phyloP scores from a whole-genome alignment of 2,329 filamentous ascomycete genomes.

The Fusarium circinatum region DNA sequence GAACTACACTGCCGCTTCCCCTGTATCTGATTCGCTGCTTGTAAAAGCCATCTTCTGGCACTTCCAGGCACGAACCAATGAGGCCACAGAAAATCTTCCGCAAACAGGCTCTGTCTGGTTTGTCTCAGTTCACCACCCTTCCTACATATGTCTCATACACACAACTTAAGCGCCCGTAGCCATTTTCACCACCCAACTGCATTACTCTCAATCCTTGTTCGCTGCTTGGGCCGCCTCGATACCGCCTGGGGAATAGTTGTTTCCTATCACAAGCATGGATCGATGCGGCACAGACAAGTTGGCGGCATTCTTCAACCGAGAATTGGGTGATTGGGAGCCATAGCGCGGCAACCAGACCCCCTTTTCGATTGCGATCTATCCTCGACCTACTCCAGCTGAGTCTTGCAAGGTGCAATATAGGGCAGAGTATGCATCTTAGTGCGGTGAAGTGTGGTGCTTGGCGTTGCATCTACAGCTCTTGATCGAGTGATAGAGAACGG shows the following conservation, averaged over 20 bases:
- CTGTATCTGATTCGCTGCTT: constrained; percentile 14
- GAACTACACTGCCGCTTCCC: not conserved
- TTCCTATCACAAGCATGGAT: constrained; percentile 1
- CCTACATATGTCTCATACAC: constrained; percentile 4
- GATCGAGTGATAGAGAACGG: constrained; percentile 27
- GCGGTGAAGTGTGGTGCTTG: constrained; percentile 1
- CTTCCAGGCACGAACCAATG: constrained; percentile 13
- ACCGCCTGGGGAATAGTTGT: not conserved
- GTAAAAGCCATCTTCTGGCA: not conserved
- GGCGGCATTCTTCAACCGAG: constrained; percentile 22
- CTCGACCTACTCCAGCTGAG: constrained; percentile 18
- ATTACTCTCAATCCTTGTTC: not conserved
- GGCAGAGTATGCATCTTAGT: not conserved
- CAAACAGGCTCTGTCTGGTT: constrained; percentile 5
- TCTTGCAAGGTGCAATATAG: not conserved
- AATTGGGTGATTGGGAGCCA: constrained; percentile 19
- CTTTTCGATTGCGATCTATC: not conserved
- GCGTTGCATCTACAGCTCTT: constrained; percentile 13
- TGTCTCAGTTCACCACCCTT: constrained; percentile 7
- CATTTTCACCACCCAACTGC: not conserved
- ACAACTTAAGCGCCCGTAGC: constrained; percentile 29
- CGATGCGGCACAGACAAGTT: constrained; percentile 14
- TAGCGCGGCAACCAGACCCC: constrained; percentile 6
- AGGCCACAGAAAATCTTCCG: not conserved
- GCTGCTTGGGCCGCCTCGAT: not conserved